phyloP scores from a whole-genome alignment of 345 rosid species.

The Hirschfeldia incana region DNA sequence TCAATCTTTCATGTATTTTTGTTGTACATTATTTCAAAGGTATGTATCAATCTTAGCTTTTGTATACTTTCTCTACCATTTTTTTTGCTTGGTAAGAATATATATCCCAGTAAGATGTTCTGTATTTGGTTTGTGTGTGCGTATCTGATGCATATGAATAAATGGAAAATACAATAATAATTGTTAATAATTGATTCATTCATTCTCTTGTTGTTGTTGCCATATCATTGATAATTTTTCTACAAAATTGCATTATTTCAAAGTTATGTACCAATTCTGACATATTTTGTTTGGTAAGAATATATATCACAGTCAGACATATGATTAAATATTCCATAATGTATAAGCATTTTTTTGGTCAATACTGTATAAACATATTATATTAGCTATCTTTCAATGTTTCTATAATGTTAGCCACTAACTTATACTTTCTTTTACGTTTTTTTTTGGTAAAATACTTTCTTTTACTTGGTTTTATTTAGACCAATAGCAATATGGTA shows the following conservation, averaged over 20 bases:
- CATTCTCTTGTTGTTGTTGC: not conserved
- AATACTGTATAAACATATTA: not conserved
- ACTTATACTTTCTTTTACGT: not conserved
- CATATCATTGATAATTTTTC: not conserved
- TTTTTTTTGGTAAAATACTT: not conserved
- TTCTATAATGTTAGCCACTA: not conserved
- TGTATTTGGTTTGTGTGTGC: not conserved
- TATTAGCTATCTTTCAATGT: not conserved
- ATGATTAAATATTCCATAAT: not conserved
- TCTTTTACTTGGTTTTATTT: not conserved
- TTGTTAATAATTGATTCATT: not conserved
- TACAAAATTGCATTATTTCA: not conserved
- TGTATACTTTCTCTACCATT: not conserved
- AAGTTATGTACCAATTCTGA: not conserved
- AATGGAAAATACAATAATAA: not conserved
- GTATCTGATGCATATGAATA: not conserved
- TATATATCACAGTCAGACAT: not conserved
- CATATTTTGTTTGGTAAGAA: not conserved
- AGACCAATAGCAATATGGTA: not conserved
- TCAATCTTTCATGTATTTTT: not conserved
- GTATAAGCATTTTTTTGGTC: not conserved
- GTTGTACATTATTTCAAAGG: not conserved
- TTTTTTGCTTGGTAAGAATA: not conserved
- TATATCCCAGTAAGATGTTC: not conserved
- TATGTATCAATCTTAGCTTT: not conserved